Conservation (phyloP, 1,284 basidiomycete genomes). For the Kalmanozyma brasiliensis region DNA sequence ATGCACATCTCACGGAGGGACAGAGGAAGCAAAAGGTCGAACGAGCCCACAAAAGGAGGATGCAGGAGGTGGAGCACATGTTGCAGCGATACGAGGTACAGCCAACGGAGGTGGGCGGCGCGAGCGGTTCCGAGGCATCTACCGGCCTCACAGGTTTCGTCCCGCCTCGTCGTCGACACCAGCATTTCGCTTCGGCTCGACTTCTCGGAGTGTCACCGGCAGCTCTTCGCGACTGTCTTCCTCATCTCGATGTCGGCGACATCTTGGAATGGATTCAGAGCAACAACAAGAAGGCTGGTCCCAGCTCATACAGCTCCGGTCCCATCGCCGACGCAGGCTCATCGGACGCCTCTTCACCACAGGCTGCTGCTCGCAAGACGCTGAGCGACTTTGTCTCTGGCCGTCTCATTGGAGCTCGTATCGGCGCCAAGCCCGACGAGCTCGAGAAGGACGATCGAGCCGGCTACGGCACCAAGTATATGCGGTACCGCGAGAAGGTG, state of each 20-base stretch:
- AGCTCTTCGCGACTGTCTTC: slow-evolving; percentile 80
- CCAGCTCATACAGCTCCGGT: slow-evolving; percentile 59
- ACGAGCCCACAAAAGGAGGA: slow-evolving; percentile 42
- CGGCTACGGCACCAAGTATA: slow-evolving; percentile 52
- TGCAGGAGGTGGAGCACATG: slow-evolving; percentile 57
- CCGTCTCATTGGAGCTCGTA: slow-evolving; percentile 45
- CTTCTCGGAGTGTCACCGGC: slow-evolving; percentile 76
- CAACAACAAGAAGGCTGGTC: slow-evolving; percentile 67
- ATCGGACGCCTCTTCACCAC: slow-evolving; percentile 5
- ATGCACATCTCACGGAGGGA: slow-evolving; percentile 31
- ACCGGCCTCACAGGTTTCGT: slow-evolving; percentile 33
- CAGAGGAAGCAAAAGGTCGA: slow-evolving; percentile 37
- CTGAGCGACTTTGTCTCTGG: slow-evolving; percentile 54
- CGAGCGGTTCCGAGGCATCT: slow-evolving; percentile 1
- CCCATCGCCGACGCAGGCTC: slow-evolving; percentile 45
- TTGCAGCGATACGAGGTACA: slow-evolving; percentile 55
- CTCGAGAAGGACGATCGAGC: slow-evolving; percentile 24
- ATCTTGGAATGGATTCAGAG: slow-evolving; percentile 75
- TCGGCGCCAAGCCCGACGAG: slow-evolving; percentile 6
- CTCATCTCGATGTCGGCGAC: slow-evolving; percentile 87
- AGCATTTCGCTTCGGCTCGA: slow-evolving; percentile 58
- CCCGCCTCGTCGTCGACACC: slow-evolving; percentile 40
- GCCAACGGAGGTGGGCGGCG: slow-evolving; percentile 17
- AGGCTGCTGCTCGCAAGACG: slow-evolving; percentile 36
- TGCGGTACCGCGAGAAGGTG: slow-evolving; percentile 32